Evolutionary conservation across 148 eudicot genomes (phyloP), one percentile per base, ranked within the genome.

Genomic region (Silene latifolia): DNA sequence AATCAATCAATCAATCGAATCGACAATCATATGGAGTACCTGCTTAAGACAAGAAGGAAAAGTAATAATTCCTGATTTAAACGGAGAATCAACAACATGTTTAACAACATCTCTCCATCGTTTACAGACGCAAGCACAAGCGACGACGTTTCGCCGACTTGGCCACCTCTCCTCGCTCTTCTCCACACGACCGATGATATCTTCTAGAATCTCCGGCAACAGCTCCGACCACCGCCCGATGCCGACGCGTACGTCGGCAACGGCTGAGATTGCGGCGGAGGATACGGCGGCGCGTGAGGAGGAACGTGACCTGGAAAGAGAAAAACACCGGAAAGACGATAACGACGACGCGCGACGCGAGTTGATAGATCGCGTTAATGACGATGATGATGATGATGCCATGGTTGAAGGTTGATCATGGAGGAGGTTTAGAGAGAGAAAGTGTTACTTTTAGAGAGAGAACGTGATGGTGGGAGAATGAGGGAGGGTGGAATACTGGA

Each of bases 21-120:
- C 42, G 20, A 51, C 17, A 51, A 51, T 51, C 56, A 51, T 15
- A 48, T 13, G 14, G 13, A 48, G 44, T 56, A 93, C 97, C 98
- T 89, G 91, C 65, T 93, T 93, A 11, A 93, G 90, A 74, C 90
- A 91, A 75, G 90, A 84, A 24, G 98, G 97, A 78, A 93, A 93
- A 13, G 98, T 93, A 75, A 93, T 93, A 47, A 70, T 86, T 0
- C 89, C 93, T 70, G 85, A 72, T 7, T 73, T 66, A 61, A 73
- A 23, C 15, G 88, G 85, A 25, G 78, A 59, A 78, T 74, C 80
- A 15, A 91, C 93, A 25, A 88, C 79, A 73, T 87, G 89, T 27
- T 67, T 82, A 0, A 89, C 83, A 67, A 90, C 84, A 60, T 85
- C 88, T 25, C 97, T 86, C 98, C 98, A 94, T 60, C 83, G 73